Conservation (phyloP, 2,329 filamentous ascomycete genomes). For the Bimuria novae-zelandiae region DNA sequence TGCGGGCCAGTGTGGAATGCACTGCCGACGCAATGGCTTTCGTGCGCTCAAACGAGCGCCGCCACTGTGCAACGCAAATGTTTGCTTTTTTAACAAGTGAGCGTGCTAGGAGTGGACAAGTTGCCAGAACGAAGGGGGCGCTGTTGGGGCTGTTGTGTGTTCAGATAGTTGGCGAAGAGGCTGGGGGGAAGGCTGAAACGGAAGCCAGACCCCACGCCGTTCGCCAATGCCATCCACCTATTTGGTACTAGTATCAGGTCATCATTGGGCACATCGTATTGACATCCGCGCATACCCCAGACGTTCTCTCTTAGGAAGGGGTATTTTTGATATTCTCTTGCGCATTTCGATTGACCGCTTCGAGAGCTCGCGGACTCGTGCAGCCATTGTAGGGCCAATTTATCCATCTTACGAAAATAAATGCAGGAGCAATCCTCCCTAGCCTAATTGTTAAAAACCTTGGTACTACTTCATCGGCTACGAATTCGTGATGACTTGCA, state of each 20-base stretch:
- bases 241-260: background rate
- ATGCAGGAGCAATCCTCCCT: too few species aligned
- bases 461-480: too few species aligned
- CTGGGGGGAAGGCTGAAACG: slow-evolving; percentile 17
- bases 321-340: too few species aligned
- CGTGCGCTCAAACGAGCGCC: background rate
- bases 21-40: slow-evolving; percentile 6
- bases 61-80: background rate
- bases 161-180: slow-evolving; percentile 10
- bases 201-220: slow-evolving; percentile 11
- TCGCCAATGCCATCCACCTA: slow-evolving; percentile 5
- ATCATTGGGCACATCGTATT: background rate
- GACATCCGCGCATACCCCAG: too few species aligned
- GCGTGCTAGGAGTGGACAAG: background rate
- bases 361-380: too few species aligned
- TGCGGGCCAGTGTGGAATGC: slow-evolving; percentile 10
- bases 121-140: background rate
- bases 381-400: too few species aligned
- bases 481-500: too few species aligned
- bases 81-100: background rate
- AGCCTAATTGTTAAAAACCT: too few species aligned
- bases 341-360: too few species aligned
- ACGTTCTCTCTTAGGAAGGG: too few species aligned
- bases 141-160: background rate
- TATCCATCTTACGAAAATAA: background rate